Evolutionary conservation across 2,329 filamentous ascomycete species (phyloP), one percentile per base, ranked within the genome.

Genomic region (Phoma sp.): DNA sequence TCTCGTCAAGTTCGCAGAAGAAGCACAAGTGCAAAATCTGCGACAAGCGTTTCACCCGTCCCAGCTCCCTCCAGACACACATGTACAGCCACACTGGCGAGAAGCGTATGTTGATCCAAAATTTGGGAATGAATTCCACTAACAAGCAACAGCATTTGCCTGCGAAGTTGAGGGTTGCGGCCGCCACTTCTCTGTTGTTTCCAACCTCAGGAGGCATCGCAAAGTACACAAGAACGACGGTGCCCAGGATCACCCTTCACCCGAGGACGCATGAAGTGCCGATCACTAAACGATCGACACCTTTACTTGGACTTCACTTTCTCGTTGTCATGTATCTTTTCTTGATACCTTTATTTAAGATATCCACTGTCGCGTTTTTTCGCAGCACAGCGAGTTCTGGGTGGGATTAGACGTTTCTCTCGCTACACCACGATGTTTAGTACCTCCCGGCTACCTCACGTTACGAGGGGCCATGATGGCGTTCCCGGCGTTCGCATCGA

Each of bases 21-120:
- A 98, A 98, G 83, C 95, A 98, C 81, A 97, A 97, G 82, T 98
- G 93, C 85, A 97, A 96, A 80, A 91, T 98, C 56, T 98, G 93
- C 81, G 93, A 97, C 77, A 97, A 98, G 84, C 87, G 93, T 36
- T 98, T 98, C 76, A 97, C 93, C 2, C 86, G 93, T 48, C 93
- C 93, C 1, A 96, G 92, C 72, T 97, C 93, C 12, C 77, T 98
- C 32, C 93, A 97, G 74, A 98, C 93, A 26, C 93, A 98, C 74
- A 97, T 97, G 90, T 97, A 97, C 79, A 96, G 92, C 77, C 93
- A 98, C 73, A 98, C 93, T 50, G 93, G 93, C 73, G 93, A 98
- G 77, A 98, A 98, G 81, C 93, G 92, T 96, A 86, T 83, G 92
- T 87, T 14, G 2, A 15, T 2, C 1, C 18, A 4, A 7, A 7